Percentiles rank a stretch among this genome's conserved stretches.
These are phyloP conservation scores for Trifolium subterraneum DNA, from an alignment of 306 rosid species.

Conservation along the genomic window DNA sequence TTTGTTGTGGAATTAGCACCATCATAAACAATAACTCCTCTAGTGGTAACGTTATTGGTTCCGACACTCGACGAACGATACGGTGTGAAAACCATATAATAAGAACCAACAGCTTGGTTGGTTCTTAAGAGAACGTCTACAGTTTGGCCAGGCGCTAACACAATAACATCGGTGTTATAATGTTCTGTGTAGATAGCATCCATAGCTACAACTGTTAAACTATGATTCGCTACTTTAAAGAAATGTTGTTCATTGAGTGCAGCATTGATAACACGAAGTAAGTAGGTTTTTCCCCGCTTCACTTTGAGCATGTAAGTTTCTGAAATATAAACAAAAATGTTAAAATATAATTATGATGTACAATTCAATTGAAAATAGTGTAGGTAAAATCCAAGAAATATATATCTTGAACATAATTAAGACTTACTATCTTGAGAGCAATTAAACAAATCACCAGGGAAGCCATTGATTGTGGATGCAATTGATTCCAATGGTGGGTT, in stretches of 20 bases:
- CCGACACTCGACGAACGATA: not conserved
- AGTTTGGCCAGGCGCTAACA: slow-evolving; percentile 67
- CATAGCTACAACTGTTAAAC: slow-evolving; percentile 61
- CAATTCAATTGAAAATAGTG: not conserved
- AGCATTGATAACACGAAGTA: slow-evolving; percentile 65
- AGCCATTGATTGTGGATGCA: slow-evolving; percentile 74
- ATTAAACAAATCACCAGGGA: slow-evolving; percentile 59
- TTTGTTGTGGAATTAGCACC: slow-evolving; percentile 7
- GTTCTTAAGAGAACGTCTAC: slow-evolving; percentile 56
- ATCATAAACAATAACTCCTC: slow-evolving; percentile 53
- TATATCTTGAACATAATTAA: no score
- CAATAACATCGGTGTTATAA: slow-evolving; percentile 53
- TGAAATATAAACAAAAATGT: not conserved
- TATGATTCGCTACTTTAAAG: slow-evolving; percentile 71
- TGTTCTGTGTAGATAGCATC: slow-evolving; percentile 64
- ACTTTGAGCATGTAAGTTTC: slow-evolving; percentile 45
- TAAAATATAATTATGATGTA: not conserved
- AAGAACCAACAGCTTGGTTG: slow-evolving; percentile 51
- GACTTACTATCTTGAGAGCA: slow-evolving; percentile 59
- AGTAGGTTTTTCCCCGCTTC: slow-evolving; percentile 55
- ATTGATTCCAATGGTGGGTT: slow-evolving; percentile 28
- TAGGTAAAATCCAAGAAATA: not conserved
- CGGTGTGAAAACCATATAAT: slow-evolving; percentile 63
- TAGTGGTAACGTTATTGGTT: slow-evolving; percentile 37
- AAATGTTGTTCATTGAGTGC: slow-evolving; percentile 68